These are phyloP conservation scores for Globisporangium megalacanthum DNA, from an alignment of 352 stramenopile genomes.

Conservation along the genomic window DNA sequence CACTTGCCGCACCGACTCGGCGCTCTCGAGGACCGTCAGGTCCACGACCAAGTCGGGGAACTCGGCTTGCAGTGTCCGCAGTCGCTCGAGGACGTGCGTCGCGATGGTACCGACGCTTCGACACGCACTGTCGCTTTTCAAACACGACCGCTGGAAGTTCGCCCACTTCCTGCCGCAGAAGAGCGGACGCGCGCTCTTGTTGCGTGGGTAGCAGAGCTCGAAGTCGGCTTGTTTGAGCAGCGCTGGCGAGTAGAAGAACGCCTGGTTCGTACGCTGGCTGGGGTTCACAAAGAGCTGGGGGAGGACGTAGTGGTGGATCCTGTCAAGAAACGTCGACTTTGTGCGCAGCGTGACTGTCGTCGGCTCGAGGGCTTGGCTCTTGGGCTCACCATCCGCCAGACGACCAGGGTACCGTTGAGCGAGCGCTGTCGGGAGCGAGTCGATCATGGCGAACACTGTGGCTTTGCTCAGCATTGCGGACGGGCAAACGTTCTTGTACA, in stretches of 20 bases:
- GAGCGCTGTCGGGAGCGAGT: not conserved
- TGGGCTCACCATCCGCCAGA: not conserved
- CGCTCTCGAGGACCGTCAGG: constrained; percentile 10
- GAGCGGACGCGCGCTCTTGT: not conserved
- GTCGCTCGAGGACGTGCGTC: not conserved
- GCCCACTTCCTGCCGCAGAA: constrained; percentile 13
- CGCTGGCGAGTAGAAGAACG: constrained; percentile 5
- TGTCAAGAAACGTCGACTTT: not conserved
- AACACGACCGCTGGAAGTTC: constrained; percentile 10
- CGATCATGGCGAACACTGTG: constrained; percentile 1
- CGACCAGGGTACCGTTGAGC: not conserved
- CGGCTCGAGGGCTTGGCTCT: too few species aligned
- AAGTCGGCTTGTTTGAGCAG: not conserved
- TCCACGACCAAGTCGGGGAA: constrained; percentile 1
- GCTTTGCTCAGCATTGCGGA: not conserved
- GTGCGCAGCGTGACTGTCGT: not conserved
- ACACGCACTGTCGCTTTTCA: not conserved
- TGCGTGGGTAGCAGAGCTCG: not conserved
- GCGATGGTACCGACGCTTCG: not conserved
- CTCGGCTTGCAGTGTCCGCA: not conserved
- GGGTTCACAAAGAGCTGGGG: constrained; percentile 5
- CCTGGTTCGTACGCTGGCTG: constrained; percentile 3
- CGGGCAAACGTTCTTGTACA: constrained; percentile 5
- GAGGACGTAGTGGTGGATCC: constrained; percentile 7
- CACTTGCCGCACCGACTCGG: not conserved